Conservation (phyloP, 1,139 yeast genomes). For the Kurtzmaniella natalensis region DNA sequence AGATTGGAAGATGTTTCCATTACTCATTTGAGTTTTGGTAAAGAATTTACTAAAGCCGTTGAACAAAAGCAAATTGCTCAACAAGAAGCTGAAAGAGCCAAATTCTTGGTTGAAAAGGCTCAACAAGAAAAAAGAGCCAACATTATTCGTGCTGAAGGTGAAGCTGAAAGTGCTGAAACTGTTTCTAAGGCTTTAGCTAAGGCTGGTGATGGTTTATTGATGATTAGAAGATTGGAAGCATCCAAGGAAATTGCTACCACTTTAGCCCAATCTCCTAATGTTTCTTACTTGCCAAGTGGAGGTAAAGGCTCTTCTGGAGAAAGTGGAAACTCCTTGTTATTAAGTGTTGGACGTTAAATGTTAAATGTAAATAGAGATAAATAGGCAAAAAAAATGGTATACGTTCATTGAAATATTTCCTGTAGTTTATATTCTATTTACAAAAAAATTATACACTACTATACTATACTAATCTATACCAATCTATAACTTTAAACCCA, state of each 20-base stretch:
- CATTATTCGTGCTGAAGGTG: constrained; percentile 98
- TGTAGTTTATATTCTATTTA: no score
- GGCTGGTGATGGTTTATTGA: constrained; percentile 93
- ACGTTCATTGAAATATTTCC: no score
- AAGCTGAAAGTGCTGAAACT: constrained; percentile 96
- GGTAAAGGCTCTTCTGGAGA: constrained; percentile 26
- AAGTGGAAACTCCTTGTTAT: constrained; percentile 33
- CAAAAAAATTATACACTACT: background rate
- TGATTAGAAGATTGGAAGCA: constrained; percentile 95
- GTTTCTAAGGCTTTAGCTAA: constrained; percentile 90
- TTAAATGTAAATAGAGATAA: background rate
- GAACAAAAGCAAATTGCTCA: constrained; percentile 99
- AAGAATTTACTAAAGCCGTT: constrained; percentile 96
- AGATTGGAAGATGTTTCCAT: constrained; percentile 95
- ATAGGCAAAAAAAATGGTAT: background rate
- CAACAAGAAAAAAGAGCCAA: constrained; percentile 96
- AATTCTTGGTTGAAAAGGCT: constrained; percentile 90
- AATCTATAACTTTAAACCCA: no score
- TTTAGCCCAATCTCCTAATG: constrained; percentile 76
- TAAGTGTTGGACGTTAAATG: constrained; percentile 35
- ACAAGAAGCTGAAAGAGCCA: constrained; percentile 98
- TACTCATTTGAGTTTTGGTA: constrained; percentile 96
- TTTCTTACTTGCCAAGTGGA: constrained; percentile 81
- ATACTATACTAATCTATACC: no score
- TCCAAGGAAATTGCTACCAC: constrained; percentile 92